Evolutionary conservation across 345 rosid species (phyloP).

Genomic region (Geranium rotundifolium): DNA sequence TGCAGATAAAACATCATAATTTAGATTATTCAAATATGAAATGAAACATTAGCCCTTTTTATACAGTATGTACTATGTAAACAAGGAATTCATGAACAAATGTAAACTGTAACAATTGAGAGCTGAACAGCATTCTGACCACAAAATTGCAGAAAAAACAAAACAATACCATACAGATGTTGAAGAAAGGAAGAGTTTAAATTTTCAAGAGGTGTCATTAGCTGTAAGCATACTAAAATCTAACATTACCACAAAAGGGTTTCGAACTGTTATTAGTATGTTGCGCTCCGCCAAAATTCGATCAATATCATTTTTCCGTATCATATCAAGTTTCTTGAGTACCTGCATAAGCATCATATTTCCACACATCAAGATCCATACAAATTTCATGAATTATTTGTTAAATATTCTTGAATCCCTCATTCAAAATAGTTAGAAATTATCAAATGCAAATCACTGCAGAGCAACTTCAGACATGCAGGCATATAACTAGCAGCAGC

Average conservation of each 20-base stretch:
- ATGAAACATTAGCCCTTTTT: too few species aligned
- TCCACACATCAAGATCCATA: constrained; percentile 11
- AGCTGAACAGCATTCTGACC: background rate
- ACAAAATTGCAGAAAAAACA: background rate
- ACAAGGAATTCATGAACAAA: too few species aligned
- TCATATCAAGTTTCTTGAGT: constrained; percentile 71
- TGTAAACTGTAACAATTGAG: constrained; percentile 1
- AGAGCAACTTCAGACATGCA: too few species aligned
- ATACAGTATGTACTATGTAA: too few species aligned
- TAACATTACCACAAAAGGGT: constrained; percentile 70
- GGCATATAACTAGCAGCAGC: too few species aligned
- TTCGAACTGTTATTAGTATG: constrained; percentile 68
- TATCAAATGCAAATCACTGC: too few species aligned
- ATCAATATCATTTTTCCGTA: constrained; percentile 66
- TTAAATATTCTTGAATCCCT: background rate
- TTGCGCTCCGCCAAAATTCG: constrained; percentile 73
- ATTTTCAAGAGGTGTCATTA: background rate
- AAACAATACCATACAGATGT: background rate
- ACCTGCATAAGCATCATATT: constrained; percentile 31
- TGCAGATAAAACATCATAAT: background rate
- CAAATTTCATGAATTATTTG: background rate
- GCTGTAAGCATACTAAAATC: background rate
- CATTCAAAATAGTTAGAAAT: too few species aligned
- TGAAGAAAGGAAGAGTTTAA: constrained; percentile 1
- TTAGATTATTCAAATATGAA: background rate